A percentile compares a stretch with the other conserved stretches of the same genome.
Conservation (phyloP, 371 early-diverging fungal genomes). For the Mortierella sp. region DNA sequence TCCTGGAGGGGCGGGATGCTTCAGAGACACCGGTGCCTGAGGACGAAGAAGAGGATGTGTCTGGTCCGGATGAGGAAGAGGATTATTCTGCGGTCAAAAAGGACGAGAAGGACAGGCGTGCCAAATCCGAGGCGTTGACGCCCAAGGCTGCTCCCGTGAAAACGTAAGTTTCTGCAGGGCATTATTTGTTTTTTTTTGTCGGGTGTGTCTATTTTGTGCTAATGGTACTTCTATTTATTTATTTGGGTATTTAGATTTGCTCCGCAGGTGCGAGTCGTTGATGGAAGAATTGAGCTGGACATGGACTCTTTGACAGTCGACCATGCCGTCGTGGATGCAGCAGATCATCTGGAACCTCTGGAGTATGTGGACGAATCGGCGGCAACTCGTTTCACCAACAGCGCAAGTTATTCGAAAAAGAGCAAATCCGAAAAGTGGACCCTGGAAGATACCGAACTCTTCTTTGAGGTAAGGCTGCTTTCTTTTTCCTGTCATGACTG, state of each 20-base stretch:
- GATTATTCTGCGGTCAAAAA: constrained; percentile 3
- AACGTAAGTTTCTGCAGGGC: constrained; percentile 22
- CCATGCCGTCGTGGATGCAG: constrained; percentile 48
- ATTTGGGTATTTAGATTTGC: constrained; percentile 59
- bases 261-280: constrained; percentile 71
- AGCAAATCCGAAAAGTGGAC: constrained; percentile 64
- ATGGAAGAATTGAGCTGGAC: constrained; percentile 78
- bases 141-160: constrained; percentile 15
- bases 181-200: background rate
- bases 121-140: constrained; percentile 42
- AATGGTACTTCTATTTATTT: constrained; percentile 1
- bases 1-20: constrained; percentile 40
- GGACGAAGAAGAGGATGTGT: constrained; percentile 14
- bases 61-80: constrained; percentile 12
- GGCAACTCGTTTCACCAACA: constrained; percentile 68
- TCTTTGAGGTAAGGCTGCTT: constrained; percentile 69
- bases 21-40: constrained; percentile 12
- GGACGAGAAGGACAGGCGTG: constrained; percentile 20
- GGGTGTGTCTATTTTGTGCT: constrained; percentile 17
- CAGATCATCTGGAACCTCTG: constrained; percentile 59
- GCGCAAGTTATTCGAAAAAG: constrained; percentile 64
- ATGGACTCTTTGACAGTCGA: constrained; percentile 67
- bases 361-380: constrained; percentile 80
- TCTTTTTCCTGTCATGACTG: constrained; percentile 33
- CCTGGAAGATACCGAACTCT: constrained; percentile 67